These are phyloP conservation scores for Sporothrix variecibatus DNA, from an alignment of 2,329 filamentous ascomycete genomes.

Conservation along the genomic window DNA sequence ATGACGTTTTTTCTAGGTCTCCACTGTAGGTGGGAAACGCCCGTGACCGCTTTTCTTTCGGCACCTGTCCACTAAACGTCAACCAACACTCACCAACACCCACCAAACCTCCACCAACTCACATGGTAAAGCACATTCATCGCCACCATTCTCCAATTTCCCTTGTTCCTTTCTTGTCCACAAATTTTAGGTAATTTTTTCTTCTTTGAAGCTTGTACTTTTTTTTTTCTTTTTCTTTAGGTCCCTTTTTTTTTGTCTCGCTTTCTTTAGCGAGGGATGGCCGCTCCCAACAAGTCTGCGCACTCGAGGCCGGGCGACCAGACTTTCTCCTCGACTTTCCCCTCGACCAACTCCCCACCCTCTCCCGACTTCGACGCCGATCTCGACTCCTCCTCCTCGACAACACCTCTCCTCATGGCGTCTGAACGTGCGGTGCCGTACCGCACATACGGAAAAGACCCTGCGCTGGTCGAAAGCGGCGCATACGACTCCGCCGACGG, in stretches of 20 bases:
- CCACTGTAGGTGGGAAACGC: not conserved
- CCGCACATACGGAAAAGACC: conserved; percentile 6
- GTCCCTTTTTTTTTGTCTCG: not conserved
- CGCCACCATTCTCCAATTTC: not conserved
- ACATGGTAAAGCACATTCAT: not conserved
- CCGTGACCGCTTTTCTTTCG: not conserved
- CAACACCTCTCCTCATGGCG: conserved; percentile 18
- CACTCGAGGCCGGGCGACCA: conserved; percentile 2
- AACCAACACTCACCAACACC: not conserved
- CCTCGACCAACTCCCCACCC: not conserved
- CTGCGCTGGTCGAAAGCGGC: not conserved
- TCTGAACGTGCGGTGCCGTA: not conserved
- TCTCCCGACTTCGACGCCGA: not conserved
- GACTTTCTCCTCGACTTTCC: not conserved
- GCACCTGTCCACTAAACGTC: not conserved
- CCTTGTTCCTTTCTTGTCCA: not conserved
- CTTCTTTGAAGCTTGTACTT: not conserved
- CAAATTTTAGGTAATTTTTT: not conserved
- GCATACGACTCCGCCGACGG: not conserved
- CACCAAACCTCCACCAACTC: not conserved
- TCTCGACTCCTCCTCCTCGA: not conserved
- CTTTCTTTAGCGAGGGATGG: not conserved
- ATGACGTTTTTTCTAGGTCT: conserved; percentile 4
- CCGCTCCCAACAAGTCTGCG: not conserved
- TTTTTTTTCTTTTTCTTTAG: too few species aligned